Conservation (phyloP, 2,329 filamentous ascomycete species). For the Lachnellula willkommii region DNA sequence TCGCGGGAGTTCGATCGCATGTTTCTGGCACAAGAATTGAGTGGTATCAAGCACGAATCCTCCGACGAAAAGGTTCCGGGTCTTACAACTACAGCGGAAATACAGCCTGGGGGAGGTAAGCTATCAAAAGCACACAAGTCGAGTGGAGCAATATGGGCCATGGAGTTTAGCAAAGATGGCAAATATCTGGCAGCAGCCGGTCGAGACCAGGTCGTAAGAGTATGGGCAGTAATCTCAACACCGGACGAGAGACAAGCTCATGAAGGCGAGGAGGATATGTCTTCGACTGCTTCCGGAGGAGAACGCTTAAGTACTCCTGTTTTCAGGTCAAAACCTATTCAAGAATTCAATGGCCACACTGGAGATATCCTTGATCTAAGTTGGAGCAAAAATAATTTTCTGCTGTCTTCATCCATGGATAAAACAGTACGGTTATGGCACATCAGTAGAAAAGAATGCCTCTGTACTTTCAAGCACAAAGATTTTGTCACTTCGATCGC, state of each 20-base stretch:
- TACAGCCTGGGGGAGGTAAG: conserved; percentile 27
- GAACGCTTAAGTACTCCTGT: conserved; percentile 82
- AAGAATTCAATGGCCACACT: conserved; percentile 78
- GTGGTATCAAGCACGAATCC: conserved; percentile 44
- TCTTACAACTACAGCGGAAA: conserved; percentile 17
- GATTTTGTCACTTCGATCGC: conserved; percentile 93
- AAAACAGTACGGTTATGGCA: conserved; percentile 97
- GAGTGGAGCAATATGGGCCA: conserved; percentile 76
- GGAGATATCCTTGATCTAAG: conserved; percentile 85
- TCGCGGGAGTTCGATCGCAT: conserved; percentile 75
- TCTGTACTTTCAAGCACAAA: conserved; percentile 90
- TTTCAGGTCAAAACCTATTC: conserved; percentile 71
- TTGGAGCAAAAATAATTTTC: conserved; percentile 99
- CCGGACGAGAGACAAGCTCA: conserved; percentile 70
- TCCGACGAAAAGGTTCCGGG: conserved; percentile 29
- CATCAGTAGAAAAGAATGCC: conserved; percentile 73
- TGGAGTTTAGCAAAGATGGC: conserved; percentile 89
- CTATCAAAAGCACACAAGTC: conserved; percentile 22
- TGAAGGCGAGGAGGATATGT: conserved; percentile 62
- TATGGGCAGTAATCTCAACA: conserved; percentile 84
- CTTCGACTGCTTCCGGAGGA: conserved; percentile 40
- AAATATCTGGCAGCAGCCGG: conserved; percentile 88
- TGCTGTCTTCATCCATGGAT: conserved; percentile 95
- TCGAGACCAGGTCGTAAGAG: conserved; percentile 75
- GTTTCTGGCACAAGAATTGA: conserved; percentile 89